Conservation (phyloP, 371 early-diverging fungal species). For the Mucor velutinosus region DNA sequence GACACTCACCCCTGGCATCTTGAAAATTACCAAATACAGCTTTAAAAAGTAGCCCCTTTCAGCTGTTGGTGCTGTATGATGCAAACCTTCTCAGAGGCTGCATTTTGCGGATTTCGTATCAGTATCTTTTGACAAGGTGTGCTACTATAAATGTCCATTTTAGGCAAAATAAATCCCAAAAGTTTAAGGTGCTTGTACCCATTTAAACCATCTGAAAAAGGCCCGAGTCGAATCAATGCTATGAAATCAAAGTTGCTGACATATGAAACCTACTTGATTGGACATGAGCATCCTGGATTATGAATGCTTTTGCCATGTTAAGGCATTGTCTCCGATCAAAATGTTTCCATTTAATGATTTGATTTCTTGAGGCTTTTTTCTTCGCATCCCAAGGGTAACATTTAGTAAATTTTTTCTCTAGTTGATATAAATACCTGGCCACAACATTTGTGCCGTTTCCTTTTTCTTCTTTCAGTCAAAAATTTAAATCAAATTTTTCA, state of each 20-base stretch:
- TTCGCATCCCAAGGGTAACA: neutral
- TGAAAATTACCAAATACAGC: too few species aligned
- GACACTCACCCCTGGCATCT: too few species aligned
- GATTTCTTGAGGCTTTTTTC: slow-evolving; percentile 4
- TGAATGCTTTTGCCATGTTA: neutral
- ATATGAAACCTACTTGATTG: slow-evolving; percentile 5
- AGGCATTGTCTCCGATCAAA: slow-evolving; percentile 14
- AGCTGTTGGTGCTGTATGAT: too few species aligned
- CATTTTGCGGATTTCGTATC: too few species aligned
- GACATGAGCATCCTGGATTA: slow-evolving; percentile 1
- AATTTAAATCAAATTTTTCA: neutral
- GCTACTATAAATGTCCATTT: too few species aligned
- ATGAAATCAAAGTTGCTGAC: neutral
- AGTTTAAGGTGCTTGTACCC: neutral
- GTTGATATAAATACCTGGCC: neutral
- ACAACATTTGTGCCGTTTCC: neutral
- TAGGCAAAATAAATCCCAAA: too few species aligned
- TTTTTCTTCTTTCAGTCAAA: neutral
- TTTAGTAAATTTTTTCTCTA: neutral
- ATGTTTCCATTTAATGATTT: neutral
- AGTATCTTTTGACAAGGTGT: too few species aligned
- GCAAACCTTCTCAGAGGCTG: too few species aligned
- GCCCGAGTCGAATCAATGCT: neutral
- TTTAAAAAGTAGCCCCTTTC: too few species aligned
- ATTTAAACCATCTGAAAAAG: neutral